Conservation (phyloP, 2,329 filamentous ascomycete genomes). For the Claviceps arundinis region DNA sequence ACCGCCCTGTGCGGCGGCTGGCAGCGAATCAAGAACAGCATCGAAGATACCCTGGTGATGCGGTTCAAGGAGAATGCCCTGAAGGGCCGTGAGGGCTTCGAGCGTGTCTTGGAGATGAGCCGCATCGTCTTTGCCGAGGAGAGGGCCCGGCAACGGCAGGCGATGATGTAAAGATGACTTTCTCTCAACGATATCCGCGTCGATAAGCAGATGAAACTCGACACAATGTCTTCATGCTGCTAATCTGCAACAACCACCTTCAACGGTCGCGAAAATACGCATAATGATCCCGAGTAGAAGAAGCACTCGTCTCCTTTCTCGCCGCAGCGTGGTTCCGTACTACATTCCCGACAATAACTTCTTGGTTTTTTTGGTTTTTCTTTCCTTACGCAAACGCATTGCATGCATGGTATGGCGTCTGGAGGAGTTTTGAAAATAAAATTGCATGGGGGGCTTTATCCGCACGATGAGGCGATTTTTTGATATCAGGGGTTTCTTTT, state of each 20-base stretch:
- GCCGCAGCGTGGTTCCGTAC: neutral
- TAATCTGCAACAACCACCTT: neutral
- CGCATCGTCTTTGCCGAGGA: conserved; percentile 85
- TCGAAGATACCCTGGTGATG: conserved; percentile 82
- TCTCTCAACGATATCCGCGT: neutral
- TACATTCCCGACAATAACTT: neutral
- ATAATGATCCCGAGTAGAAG: neutral
- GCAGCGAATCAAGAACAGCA: conserved; percentile 92
- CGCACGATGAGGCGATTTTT: neutral
- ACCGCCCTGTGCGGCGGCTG: conserved; percentile 91
- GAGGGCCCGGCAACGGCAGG: conserved; percentile 40
- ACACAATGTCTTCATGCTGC: neutral
- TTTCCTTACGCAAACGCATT: neutral
- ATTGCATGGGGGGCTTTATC: neutral
- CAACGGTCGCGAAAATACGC: neutral
- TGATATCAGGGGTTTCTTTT: neutral
- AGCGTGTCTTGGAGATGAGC: conserved; percentile 88
- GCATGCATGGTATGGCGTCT: conserved; percentile 2
- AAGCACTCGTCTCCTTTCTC: neutral
- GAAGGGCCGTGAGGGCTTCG: conserved; percentile 87
- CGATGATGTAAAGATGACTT: conserved; percentile 1
- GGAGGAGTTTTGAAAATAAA: neutral
- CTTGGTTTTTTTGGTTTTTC: neutral
- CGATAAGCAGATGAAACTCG: neutral
- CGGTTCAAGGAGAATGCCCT: conserved; percentile 84